phyloP scores from a whole-genome alignment of 179 eudicot genomes.

The Pouteria campechiana region DNA sequence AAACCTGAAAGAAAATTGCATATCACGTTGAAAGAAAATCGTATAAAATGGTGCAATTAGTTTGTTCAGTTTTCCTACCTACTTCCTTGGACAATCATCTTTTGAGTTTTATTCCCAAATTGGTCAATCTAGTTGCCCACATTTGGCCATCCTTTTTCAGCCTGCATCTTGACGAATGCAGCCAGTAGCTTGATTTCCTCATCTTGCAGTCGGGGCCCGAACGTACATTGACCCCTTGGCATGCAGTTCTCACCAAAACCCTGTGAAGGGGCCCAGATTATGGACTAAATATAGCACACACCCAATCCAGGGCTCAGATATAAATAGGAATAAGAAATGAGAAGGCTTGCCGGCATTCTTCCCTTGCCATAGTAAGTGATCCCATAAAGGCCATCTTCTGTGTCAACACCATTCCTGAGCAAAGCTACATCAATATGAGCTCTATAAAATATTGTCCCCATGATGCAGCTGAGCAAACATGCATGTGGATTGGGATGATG shows the following conservation, averaged over 20 bases:
- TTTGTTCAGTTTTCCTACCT: too few species aligned
- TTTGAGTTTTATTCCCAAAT: too few species aligned
- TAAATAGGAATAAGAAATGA: too few species aligned
- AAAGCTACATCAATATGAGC: not conserved
- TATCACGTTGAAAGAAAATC: too few species aligned
- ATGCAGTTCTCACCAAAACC: slow-evolving; percentile 84
- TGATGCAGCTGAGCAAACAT: too few species aligned
- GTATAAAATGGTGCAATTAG: too few species aligned
- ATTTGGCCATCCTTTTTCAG: slow-evolving; percentile 73
- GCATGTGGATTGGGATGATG: too few species aligned
- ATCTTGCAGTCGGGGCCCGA: slow-evolving; percentile 71
- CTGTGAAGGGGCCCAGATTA: slow-evolving; percentile 11
- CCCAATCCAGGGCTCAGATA: too few species aligned
- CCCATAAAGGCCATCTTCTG: slow-evolving; percentile 65
- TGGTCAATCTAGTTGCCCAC: too few species aligned
- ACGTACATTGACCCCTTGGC: slow-evolving; percentile 92
- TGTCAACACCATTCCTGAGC: slow-evolving; percentile 60
- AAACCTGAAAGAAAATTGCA: too few species aligned
- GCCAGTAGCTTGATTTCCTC: slow-evolving; percentile 68
- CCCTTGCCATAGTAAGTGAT: slow-evolving; percentile 84
- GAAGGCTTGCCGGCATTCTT: slow-evolving; percentile 71
- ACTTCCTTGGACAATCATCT: too few species aligned
- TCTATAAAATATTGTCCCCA: not conserved
- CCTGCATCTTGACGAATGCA: slow-evolving; percentile 71
- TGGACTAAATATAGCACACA: too few species aligned